phyloP scores from a whole-genome alignment of 306 rosid genomes.

The Malus fusca region DNA sequence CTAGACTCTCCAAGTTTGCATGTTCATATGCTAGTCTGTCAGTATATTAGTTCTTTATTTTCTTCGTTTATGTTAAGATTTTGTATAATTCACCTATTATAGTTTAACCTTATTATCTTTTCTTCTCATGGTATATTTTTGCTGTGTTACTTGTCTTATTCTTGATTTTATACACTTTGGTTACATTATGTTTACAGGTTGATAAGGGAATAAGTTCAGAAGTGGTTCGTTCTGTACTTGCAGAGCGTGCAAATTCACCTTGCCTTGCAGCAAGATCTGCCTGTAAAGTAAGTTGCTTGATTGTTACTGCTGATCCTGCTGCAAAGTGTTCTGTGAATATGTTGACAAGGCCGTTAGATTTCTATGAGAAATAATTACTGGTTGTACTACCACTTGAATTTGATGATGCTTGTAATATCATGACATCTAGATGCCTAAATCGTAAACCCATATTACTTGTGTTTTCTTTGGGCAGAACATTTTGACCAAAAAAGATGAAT shows the following conservation, averaged over 20 bases:
- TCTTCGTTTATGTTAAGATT: not conserved
- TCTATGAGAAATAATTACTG: not conserved
- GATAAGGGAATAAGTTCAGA: conserved; percentile 75
- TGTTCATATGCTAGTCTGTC: not conserved
- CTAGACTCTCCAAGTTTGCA: not conserved
- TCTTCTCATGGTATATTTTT: not conserved
- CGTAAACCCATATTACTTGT: not conserved
- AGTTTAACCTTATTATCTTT: not conserved
- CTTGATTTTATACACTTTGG: not conserved
- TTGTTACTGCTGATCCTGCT: not conserved
- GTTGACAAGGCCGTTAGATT: not conserved
- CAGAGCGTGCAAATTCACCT: conserved; percentile 71
- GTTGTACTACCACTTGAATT: not conserved
- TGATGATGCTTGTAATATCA: not conserved
- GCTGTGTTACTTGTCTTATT: not conserved
- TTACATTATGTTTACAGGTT: conserved; percentile 43
- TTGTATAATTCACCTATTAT: not conserved
- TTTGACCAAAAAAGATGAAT: no score
- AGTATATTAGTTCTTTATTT: not conserved
- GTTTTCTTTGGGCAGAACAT: not conserved
- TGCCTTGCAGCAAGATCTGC: conserved; percentile 80
- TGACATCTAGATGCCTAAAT: not conserved
- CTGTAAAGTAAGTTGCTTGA: conserved; percentile 41
- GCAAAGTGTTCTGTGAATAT: not conserved
- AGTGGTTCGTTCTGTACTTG: conserved; percentile 72